Percentiles rank a stretch among this genome's conserved stretches.
Evolutionary conservation across 2,329 filamentous ascomycete species (phyloP).

Genomic region (Fusarium nelsonii): DNA sequence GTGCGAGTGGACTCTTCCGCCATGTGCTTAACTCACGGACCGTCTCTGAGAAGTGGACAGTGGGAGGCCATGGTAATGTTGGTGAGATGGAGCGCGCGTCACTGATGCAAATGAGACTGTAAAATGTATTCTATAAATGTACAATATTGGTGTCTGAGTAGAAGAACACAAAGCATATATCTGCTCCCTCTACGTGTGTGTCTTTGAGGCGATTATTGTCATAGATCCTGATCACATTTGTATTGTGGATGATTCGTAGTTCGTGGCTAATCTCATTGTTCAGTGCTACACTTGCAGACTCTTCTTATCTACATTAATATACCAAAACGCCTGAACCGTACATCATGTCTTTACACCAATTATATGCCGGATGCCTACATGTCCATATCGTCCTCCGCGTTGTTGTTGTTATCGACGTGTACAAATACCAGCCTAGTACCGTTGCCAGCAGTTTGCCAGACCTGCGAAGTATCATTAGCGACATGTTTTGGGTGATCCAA

Average conservation of each 20-base stretch:
- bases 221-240: background rate
- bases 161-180: constrained; percentile 30
- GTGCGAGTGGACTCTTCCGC: constrained; percentile 83
- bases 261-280: constrained; percentile 18
- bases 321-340: constrained; percentile 51
- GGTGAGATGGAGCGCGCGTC: constrained; percentile 84
- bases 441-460: constrained; percentile 82
- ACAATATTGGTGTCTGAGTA: constrained; percentile 45
- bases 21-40: constrained; percentile 75
- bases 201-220: background rate
- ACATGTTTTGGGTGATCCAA: background rate
- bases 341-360: constrained; percentile 35
- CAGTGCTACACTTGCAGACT: constrained; percentile 32
- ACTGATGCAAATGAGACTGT: constrained; percentile 63
- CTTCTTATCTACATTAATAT: constrained; percentile 43
- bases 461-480: constrained; percentile 63
- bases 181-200: constrained; percentile 11
- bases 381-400: constrained; percentile 63
- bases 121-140: constrained; percentile 51
- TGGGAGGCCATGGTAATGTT: constrained; percentile 83
- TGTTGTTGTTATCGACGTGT: constrained; percentile 64
- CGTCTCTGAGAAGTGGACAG: constrained; percentile 85
- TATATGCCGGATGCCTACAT: constrained; percentile 41
- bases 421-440: constrained; percentile 79
- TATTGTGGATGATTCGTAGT: background rate